Percentiles rank a stretch among this genome's conserved stretches.
Conservation (phyloP, 2,329 filamentous ascomycete genomes). For the Aspergillus calidoustus region DNA sequence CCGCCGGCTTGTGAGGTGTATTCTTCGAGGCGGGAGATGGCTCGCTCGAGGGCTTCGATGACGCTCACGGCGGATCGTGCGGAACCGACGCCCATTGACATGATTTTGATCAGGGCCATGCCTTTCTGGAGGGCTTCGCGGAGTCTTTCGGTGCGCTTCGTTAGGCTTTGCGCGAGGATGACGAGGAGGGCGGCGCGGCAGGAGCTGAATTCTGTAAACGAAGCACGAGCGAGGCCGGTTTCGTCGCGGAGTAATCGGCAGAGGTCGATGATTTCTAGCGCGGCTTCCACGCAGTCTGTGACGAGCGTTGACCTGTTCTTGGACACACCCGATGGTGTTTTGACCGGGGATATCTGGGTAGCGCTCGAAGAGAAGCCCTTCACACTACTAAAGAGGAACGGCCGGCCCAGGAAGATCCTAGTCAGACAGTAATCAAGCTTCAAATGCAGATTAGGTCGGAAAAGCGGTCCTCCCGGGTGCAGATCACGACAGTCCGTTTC, state of each 20-base stretch:
- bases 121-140: conserved; percentile 55
- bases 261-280: conserved; percentile 56
- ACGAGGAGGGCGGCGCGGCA: conserved; percentile 60
- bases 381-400: conserved; percentile 55
- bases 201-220: conserved; percentile 62
- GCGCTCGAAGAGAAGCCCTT: conserved; percentile 33
- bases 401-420: conserved; percentile 59
- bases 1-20: conserved; percentile 42
- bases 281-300: conserved; percentile 58
- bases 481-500: conserved; percentile 48
- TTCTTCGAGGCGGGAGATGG: conserved; percentile 52
- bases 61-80: conserved; percentile 59
- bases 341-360: conserved; percentile 28
- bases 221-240: conserved; percentile 59
- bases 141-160: conserved; percentile 47
- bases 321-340: conserved; percentile 36
- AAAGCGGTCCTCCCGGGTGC: conserved; percentile 46
- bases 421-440: conserved; percentile 59
- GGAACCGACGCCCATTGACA: conserved; percentile 58
- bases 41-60: conserved; percentile 58
- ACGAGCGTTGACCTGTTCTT: conserved; percentile 50
- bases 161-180: conserved; percentile 46
- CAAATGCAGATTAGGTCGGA: conserved; percentile 57
- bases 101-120: conserved; percentile 57
- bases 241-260: conserved; percentile 56